Percentiles rank a stretch among this genome's conserved stretches.
Evolutionary conservation across 2,329 filamentous ascomycete species (phyloP).

Genomic region (Aspergillus sp.): DNA sequence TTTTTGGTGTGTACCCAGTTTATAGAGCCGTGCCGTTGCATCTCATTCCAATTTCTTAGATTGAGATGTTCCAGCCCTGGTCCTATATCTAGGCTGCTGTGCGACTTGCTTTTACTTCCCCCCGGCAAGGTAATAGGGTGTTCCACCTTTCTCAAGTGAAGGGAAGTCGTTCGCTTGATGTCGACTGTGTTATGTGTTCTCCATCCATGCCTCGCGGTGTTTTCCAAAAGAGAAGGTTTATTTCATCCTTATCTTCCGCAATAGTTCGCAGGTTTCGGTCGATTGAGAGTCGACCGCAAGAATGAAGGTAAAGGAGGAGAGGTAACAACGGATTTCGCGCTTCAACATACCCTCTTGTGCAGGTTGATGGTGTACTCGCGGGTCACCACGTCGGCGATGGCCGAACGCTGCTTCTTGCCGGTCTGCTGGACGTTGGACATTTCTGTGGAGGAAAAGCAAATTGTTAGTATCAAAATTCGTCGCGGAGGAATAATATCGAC

Average conservation of each 20-base stretch:
- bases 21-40: not conserved
- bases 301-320: slow-evolving; percentile 9
- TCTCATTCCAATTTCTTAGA: slow-evolving; percentile 12
- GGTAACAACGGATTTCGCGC: slow-evolving; percentile 2
- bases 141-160: slow-evolving; percentile 2
- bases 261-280: slow-evolving; percentile 18
- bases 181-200: slow-evolving; percentile 25
- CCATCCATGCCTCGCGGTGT: slow-evolving; percentile 31
- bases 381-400: slow-evolving; percentile 97
- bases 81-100: not conserved
- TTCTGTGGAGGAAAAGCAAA: slow-evolving; percentile 43
- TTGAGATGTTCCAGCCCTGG: not conserved
- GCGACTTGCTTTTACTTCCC: slow-evolving; percentile 4
- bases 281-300: slow-evolving; percentile 10
- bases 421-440: slow-evolving; percentile 69
- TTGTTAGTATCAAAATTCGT: slow-evolving; percentile 3
- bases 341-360: slow-evolving; percentile 91
- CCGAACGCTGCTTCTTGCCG: slow-evolving; percentile 78
- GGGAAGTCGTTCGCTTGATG: slow-evolving; percentile 2
- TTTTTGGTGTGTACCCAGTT: slow-evolving; percentile 9
- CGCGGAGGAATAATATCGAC: not conserved
- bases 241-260: slow-evolving; percentile 9
- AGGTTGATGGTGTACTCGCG: slow-evolving; percentile 99
- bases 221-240: slow-evolving; percentile 13
- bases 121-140: not conserved